Evolutionary conservation across 2,329 filamentous ascomycete genomes (phyloP), one percentile per base, ranked within the genome.

Genomic region (Claviceps digitariae): DNA sequence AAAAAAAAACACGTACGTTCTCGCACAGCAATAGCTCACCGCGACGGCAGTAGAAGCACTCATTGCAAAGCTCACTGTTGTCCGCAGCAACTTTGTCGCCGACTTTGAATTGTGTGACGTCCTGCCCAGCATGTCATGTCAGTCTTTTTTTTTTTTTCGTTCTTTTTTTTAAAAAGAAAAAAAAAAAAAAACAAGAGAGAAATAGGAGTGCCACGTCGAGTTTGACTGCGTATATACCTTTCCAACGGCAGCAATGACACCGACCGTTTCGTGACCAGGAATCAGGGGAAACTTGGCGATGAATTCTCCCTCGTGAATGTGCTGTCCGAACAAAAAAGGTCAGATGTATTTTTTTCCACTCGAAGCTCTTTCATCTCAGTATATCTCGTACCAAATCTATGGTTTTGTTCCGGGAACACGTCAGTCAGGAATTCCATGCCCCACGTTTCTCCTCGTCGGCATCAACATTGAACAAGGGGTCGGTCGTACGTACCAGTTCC

Each of bases 41-140:
- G 54, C 82, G 78, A 58, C 80, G 78, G 71, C 84, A 87, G 72
- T 86, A 86, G 74, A 84, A 86, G 70, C 84, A 87, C 66, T 83
- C 77, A 49, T 78, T 79, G 67, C 84, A 87, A 45, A 86, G 76
- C 65, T 86, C 78, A 17, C 78, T 78, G 65, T 82, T 82, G 61
- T 82, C 79, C 38, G 77, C 80, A 54, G 78, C 79, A 36, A 86
- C 82, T 48, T 81, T 77, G 61, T 84, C 80, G 52, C 82, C 81
- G 53, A 85, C 62, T 50, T 74, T 62, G 67, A 86, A 81, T 45
- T 72, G 75, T 59, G 75, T 78, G 57, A 84, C 81, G 58, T 79
- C 74, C 64, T 73, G 31, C 34, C 20, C 3, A 2, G 17, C 23
- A 27, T 31, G 40, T 52, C 10, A 25, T n/a, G 21, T 1, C 15